Percentiles rank a stretch among this genome's conserved stretches.
Evolutionary conservation across 2,329 filamentous ascomycete species (phyloP).

Genomic region (Tolypocladium tropicale): DNA sequence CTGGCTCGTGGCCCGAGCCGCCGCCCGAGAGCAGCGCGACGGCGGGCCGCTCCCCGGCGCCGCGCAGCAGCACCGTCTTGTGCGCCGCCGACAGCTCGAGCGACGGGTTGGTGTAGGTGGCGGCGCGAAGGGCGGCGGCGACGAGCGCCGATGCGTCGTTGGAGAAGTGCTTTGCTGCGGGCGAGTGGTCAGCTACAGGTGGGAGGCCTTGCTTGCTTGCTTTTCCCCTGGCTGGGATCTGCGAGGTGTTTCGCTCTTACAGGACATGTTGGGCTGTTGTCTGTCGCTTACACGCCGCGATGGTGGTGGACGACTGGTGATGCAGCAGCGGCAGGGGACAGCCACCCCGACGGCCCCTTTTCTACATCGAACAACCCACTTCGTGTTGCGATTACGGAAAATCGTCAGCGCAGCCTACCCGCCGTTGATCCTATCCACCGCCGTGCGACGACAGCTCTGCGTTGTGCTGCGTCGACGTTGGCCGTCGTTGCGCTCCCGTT

Average conservation of each 20-base stretch:
- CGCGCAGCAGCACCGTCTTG: constrained; percentile 14
- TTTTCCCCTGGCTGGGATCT: neutral
- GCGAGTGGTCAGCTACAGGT: too few relatives aligned
- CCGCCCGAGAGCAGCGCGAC: constrained; percentile 42
- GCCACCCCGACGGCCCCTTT: neutral
- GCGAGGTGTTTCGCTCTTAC: neutral
- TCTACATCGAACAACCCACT: constrained; percentile 10
- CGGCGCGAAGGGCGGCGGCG: constrained; percentile 12
- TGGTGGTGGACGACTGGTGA: neutral
- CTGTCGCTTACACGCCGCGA: neutral
- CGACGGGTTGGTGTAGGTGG: constrained; percentile 17
- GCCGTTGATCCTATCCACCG: neutral
- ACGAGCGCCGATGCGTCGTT: constrained; percentile 11
- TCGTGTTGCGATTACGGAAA: neutral
- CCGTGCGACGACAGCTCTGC: too few relatives aligned
- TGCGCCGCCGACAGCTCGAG: constrained; percentile 13
- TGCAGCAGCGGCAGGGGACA: neutral
- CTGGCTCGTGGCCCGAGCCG: constrained; percentile 64
- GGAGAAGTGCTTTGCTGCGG: constrained; percentile 12
- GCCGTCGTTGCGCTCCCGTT: neutral
- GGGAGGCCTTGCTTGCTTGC: too few relatives aligned
- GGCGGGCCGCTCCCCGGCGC: constrained; percentile 5
- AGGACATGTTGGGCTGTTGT: neutral
- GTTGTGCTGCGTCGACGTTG: neutral
- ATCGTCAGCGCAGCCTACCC: too few relatives aligned